These are phyloP conservation scores for Puccinia horiana DNA, from an alignment of 1,284 basidiomycete genomes.

Conservation along the genomic window DNA sequence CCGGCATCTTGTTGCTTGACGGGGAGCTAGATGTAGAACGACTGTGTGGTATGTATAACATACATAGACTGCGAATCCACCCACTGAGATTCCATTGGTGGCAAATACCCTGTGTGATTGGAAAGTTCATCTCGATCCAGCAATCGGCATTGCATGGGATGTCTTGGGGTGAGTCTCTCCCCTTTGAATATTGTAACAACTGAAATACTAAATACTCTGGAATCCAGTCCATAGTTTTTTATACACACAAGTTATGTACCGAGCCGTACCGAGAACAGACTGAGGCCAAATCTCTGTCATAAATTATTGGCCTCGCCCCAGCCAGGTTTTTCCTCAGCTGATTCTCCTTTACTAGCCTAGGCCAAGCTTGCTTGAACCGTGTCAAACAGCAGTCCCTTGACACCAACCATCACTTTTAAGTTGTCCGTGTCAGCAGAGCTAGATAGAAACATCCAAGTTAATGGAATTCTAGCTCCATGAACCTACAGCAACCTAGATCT, in stretches of 20 bases:
- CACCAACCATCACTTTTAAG: not conserved
- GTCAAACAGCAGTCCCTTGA: not conserved
- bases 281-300: slow-evolving; percentile 11
- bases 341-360: not conserved
- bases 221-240: not conserved
- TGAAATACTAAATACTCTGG: not conserved
- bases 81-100: slow-evolving; percentile 30
- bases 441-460: slow-evolving; percentile 15
- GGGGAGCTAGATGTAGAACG: not conserved
- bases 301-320: not conserved
- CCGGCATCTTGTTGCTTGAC: not conserved
- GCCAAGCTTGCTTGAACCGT: slow-evolving; percentile 3
- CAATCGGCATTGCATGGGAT: slow-evolving; percentile 24
- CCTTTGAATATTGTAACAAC: not conserved
- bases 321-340: slow-evolving; percentile 17
- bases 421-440: slow-evolving; percentile 23
- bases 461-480: slow-evolving; percentile 27
- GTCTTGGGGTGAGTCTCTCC: slow-evolving; percentile 6
- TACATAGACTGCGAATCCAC: slow-evolving; percentile 11
- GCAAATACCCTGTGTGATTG: slow-evolving; percentile 12
- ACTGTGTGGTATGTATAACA: not conserved
- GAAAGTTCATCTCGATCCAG: slow-evolving; percentile 30
- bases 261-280: not conserved
- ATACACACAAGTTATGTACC: not conserved
- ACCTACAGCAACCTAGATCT: slow-evolving; percentile 23